Evolutionary conservation across 2,329 filamentous ascomycete species (phyloP), one percentile per base, ranked within the genome.

Genomic region (Pezicula radicicola): DNA sequence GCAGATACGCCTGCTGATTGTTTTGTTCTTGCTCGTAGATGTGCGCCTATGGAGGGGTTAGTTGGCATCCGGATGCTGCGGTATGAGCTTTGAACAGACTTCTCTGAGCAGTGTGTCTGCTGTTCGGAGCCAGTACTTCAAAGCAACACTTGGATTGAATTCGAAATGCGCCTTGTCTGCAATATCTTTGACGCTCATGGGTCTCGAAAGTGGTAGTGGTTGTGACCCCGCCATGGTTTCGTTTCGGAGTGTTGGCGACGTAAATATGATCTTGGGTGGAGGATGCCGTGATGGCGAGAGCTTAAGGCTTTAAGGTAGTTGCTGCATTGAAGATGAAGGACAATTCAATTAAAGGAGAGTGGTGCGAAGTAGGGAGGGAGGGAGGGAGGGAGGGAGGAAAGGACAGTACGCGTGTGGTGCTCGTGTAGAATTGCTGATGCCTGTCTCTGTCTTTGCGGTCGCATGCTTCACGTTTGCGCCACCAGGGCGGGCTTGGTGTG

Each of bases 1-100:
- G 84, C 50, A 97, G 80, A 69, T 96, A 99, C 4, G 93, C 89
- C 65, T 94, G 88, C 62, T 91, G 84, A 58, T 91, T 84, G 70
- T 97, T 92, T 63, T 87, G 87, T 70, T 97, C 93, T 40, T 81
- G 80, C 63, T 94, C 80, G 66, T 96, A 96, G 61, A 93, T 90
- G 48, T 83, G 79, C 18, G 91, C 92, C 89, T 97, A 64, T 12
- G 50, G 16, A 40, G 40, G 43, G 40, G 47, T 57, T 30, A 59
- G 50, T 19, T 54, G 25, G 21, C 47, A n/a, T 2, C 6, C 30
- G n/a, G 18, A 30, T 30, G 28, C 28, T 30, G 28, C 28, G 28
- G 28, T 30, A 30, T 12, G 28, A 30, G 28, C 36, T 16, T 28
- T 37, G 7, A 15, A 68, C 77, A 47, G 61, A 95, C 91, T 81